Conservation (phyloP, 352 stramenopile genomes). For the Thalassiosira exigua region DNA sequence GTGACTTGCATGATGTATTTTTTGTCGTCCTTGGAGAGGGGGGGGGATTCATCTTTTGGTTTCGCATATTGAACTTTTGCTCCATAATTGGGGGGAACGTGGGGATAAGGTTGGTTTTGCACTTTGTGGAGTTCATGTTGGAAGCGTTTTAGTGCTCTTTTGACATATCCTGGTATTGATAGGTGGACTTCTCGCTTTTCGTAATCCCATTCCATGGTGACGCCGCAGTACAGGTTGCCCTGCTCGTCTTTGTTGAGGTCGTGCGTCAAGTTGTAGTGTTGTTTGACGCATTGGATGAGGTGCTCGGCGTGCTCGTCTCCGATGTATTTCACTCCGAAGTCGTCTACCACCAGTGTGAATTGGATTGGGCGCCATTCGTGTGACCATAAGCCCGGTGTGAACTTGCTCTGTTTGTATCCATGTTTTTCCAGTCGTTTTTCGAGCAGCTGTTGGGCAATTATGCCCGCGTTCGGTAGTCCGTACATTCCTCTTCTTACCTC, state of each 20-base stretch:
- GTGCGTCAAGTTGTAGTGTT: too few species aligned
- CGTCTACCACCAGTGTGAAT: too few species aligned
- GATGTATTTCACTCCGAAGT: too few species aligned
- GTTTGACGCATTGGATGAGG: conserved; percentile 32
- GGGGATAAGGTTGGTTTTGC: conserved; percentile 36
- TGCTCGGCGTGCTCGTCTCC: conserved; percentile 38
- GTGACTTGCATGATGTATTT: conserved; percentile 52
- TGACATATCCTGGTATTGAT: conserved; percentile 48
- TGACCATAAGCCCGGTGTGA: conserved; percentile 29
- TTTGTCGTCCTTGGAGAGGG: conserved; percentile 17
- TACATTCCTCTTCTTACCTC: conserved; percentile 34
- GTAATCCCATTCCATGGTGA: conserved; percentile 65
- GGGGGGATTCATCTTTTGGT: not conserved
- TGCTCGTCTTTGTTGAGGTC: conserved; percentile 17
- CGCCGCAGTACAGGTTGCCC: conserved; percentile 40
- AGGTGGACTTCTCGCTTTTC: conserved; percentile 27
- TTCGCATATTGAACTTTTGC: conserved; percentile 49
- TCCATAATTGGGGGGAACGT: conserved; percentile 39
- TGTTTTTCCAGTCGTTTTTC: conserved; percentile 20
- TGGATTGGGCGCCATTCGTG: conserved; percentile 36
- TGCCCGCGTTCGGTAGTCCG: conserved; percentile 13
- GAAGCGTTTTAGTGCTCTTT: conserved; percentile 28
- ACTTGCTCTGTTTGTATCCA: conserved; percentile 29
- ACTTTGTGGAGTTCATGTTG: conserved; percentile 6
- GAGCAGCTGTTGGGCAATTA: conserved; percentile 12